Evolutionary conservation across 257 asterid genomes (phyloP), one percentile per base, ranked within the genome.

Genomic region (Haberlea rhodopensis): DNA sequence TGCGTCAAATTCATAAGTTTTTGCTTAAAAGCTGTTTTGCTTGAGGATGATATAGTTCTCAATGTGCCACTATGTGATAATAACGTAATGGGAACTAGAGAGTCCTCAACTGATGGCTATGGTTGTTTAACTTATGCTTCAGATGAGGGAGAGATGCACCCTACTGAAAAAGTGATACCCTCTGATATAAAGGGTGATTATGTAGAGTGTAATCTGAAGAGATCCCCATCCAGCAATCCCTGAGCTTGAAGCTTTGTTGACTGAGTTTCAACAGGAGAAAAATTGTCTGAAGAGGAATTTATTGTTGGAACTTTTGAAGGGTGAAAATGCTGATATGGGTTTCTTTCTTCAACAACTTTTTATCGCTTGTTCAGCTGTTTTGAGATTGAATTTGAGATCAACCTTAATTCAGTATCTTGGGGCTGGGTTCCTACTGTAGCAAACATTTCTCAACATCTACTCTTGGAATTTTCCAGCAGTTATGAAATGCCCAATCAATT

Each of bases 331-430:
- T n/a, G n/a, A n/a, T n/a, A n/a, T n/a, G n/a, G n/a, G n/a, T n/a
- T n/a, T n/a, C n/a, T n/a, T n/a, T n/a, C n/a, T n/a, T n/a, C n/a
- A n/a, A n/a, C n/a, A n/a, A n/a, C n/a, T n/a, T n/a, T n/a, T n/a
- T n/a, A n/a, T n/a, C n/a, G n/a, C n/a, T n/a, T n/a, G n/a, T n/a
- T n/a, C n/a, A n/a, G n/a, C n/a, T n/a, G n/a, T n/a, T 75, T 67
- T 89, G 76, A 84, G 85, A 78, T 64, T 89, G 60, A 77, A 80
- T 68, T 74, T 72, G 80, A 81, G 72, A 68, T 73, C 62, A 81
- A 79, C 46, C 65, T 71, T 53, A 71, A 71, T 72, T 77, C 85
- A 46, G 61, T 75, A 65, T 71, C 82, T 5, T 72, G 81, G 82
- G 79, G 65, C 72, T 71, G 83, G 57, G 74, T 81, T 63, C 76